Evolutionary conservation across 2,329 filamentous ascomycete genomes (phyloP), one percentile per base, ranked within the genome.

Genomic region (Herpotrichia juniperi): DNA sequence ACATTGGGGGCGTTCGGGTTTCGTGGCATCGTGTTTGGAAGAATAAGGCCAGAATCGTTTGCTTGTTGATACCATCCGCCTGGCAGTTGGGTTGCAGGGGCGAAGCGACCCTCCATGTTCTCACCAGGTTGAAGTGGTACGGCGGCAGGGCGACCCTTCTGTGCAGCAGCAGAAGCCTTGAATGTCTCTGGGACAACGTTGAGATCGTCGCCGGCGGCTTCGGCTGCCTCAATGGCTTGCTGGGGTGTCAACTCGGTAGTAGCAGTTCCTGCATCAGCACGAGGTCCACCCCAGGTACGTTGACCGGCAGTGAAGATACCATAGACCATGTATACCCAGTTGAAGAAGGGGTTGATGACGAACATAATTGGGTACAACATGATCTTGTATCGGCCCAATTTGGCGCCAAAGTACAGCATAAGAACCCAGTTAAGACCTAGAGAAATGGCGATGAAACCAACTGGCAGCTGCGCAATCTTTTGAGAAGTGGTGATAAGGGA

Each of bases 241-340:
- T 90, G 87, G 1, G 90, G 87, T 0, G 90, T 92, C 0, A 87
- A 94, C 53, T 85, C 78, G 11, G 82, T 79, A 69, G 96, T 89
- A 2, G 93, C 93, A 34, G 87, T 82, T 25, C 89, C 91, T 1
- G 93, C 93, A 74, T 97, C 93, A 1, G 91, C 92, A 65, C 93
- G 85, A 10, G 93, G 94, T 0, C 93, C 93, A 60, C 93, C 93
- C 93, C 94, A 99, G 1, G 93, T 97, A 59, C 93, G 84, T 72
- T 96, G 91, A 17, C 93, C 92, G 25, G 93, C 92, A 0, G 93
- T 97, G 74, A 96, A 94, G 62, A 96, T 96, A 39, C 92, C 93
- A 72, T 97, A 96, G 2, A 96, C 89, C 89, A 97, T 96, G 78
- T 97, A 97, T 52, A 91, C 84, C 93, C 93, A 97, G 75, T 97